Conservation (phyloP, 192 early-diverging fungal genomes). For the Geranomyces variabilis region DNA sequence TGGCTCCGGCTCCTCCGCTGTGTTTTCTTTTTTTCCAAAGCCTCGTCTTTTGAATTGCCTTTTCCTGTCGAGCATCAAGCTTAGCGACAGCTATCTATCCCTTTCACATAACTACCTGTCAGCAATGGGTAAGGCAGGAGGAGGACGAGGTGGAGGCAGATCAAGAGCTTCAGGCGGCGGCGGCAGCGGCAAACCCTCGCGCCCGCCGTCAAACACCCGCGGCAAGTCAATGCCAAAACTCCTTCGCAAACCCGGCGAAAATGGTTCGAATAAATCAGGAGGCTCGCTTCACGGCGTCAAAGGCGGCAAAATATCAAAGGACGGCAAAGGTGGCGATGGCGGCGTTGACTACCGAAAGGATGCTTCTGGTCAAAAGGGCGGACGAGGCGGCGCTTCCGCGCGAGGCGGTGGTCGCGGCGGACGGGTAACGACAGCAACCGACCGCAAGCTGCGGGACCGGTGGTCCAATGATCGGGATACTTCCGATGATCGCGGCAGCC, state of each 20-base stretch:
- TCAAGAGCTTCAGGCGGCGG: constrained; percentile 7
- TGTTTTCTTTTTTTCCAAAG: too few relatives aligned
- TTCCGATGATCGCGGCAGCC: background rate
- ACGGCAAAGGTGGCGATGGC: background rate
- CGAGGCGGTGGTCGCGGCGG: background rate
- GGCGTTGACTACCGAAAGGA: constrained; percentile 2
- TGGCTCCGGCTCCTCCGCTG: too few relatives aligned
- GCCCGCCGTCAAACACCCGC: constrained; percentile 13
- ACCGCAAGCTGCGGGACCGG: background rate
- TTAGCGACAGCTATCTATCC: too few relatives aligned
- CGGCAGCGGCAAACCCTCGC: background rate
- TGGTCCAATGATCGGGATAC: background rate
- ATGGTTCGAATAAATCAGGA: too few relatives aligned
- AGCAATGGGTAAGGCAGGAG: constrained; percentile 13
- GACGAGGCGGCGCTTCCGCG: background rate
- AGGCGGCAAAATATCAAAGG: constrained; percentile 5
- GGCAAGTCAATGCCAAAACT: constrained; percentile 9
- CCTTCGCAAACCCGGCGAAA: background rate
- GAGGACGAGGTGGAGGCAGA: constrained; percentile 8
- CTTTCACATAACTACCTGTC: too few relatives aligned
- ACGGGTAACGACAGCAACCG: background rate
- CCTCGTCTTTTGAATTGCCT: too few relatives aligned
- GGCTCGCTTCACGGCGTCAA: background rate
- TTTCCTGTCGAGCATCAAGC: too few relatives aligned
- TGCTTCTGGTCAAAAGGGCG: background rate